Base-by-base conservation (phyloP, 1,284 basidiomycete species). In the Amylostereum chailletii region DNA sequence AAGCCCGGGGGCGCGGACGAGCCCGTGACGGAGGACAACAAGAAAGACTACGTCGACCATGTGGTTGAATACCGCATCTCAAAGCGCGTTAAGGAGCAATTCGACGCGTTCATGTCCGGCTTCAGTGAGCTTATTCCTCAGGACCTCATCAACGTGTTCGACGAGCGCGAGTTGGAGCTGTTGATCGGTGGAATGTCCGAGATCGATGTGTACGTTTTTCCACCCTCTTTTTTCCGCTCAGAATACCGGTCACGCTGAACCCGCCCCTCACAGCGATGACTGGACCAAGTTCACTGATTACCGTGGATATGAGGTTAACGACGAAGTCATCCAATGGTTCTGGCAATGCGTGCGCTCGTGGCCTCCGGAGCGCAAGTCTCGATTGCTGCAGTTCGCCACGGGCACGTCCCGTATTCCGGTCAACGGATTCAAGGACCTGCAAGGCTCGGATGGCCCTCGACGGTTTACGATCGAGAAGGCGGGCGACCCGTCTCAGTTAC, bases 241-340 rank as follows among this genome's bases (percentile, higher is more conserved):
- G 8, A 7, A 36, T 48, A n/a, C 49, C 43, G 33, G 45, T 39
- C 9, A n/a, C 46, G 26, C 51, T 55, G 45, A 19, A 19, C 19
- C 19, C 19, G 19, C 19, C 19, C 19, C 19, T 19, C 48, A 7
- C 50, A 89, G 86, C 64, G 87, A 90, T 58, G 86, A 90, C 60
- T 90, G 86, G 87, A 84, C 81, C 55, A 90, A 90, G 64, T 90
- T 86, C 66, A 90, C 87, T 26, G 88, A 90, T 63, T 91, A 89
- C 62, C 81, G 86, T 55, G 86, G 83, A 7, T 90, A 90, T 62
- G 85, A 87, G 64, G 86, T 86, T 69, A 87, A 81, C 31, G 92
- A 95, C 66, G 87, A 94, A 65, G 95, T 99, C 53, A 92, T 99
- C 56, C 92, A 97, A 65, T 99, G 96, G 96, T 99, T 99, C 81